Percentiles rank a stretch among this genome's conserved stretches.
These are phyloP conservation scores for Aspergillus calidoustus DNA, from an alignment of 2,329 filamentous ascomycete species.

Conservation along the genomic window DNA sequence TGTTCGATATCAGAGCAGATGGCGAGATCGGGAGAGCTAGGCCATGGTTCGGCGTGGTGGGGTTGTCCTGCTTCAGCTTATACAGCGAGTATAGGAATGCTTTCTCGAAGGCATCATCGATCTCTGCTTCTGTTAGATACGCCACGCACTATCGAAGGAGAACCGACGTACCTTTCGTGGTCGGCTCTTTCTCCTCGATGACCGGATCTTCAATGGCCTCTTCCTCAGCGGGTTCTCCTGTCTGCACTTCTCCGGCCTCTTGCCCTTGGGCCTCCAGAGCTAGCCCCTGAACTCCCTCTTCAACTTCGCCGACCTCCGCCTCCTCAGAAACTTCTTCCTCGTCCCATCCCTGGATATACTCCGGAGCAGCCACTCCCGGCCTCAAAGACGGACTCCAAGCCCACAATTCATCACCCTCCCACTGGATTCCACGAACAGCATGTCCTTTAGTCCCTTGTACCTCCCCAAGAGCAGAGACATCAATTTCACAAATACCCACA, in stretches of 20 bases:
- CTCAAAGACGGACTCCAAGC: conserved; percentile 61
- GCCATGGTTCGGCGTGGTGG: conserved; percentile 56
- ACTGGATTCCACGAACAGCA: conserved; percentile 68
- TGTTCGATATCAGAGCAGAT: conserved; percentile 65
- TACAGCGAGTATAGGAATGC: conserved; percentile 68
- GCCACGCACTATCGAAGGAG: background rate
- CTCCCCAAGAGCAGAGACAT: conserved; percentile 58
- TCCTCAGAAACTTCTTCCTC: conserved; percentile 34
- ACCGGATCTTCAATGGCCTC: conserved; percentile 33
- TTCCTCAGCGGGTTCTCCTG: conserved; percentile 29
- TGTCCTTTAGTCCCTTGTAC: conserved; percentile 67
- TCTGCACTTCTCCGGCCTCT: conserved; percentile 20
- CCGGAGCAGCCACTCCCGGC: conserved; percentile 58
- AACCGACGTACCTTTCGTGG: conserved; percentile 56
- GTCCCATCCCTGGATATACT: conserved; percentile 58
- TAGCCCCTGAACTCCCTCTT: conserved; percentile 49
- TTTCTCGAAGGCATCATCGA: conserved; percentile 67
- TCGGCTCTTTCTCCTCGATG: conserved; percentile 55
- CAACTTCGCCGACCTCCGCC: conserved; percentile 46
- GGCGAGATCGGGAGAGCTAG: conserved; percentile 67
- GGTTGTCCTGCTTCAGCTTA: conserved; percentile 62
- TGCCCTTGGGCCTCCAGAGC: conserved; percentile 37
- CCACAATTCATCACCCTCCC: conserved; percentile 73
- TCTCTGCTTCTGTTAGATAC: conserved; percentile 55
- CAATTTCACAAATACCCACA: conserved; percentile 68